Base-by-base conservation (phyloP, 306 rosid species). In the Crotalaria pallida region DNA sequence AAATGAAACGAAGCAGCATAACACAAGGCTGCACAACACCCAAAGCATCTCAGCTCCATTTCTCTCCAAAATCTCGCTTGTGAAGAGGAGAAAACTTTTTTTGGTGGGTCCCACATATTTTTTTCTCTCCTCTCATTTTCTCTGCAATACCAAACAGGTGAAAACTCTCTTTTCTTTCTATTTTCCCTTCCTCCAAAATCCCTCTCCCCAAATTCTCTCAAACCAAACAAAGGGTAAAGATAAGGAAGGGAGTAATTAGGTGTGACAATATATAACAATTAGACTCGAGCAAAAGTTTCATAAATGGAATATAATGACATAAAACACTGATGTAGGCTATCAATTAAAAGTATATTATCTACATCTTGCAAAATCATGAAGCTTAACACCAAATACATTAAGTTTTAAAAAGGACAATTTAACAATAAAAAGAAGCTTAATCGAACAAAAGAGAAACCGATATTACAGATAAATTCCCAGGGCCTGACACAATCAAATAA, bases 391-490 rank as follows among this genome's bases (percentile, higher is more conserved):
- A 45, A 45, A n/a, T n/a, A 45, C 6, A n/a, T 1, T 3, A 45
- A n/a, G 3, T n/a, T n/a, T n/a, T n/a, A 41, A 40, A 44, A 44
- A 1, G 3, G 2, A 19, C 23, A 4, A 7, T 38, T 7, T 7
- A 40, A 33, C 10, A 51, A 50, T 67, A 2, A 27, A 36, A 21
- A 23, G 45, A 8, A 11, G 47, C 63, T 38, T 57, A 55, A 51
- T 27, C 19, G 15, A 21, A 47, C 40, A 36, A 34, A 33, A 7
- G 17, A 33, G 50, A 29, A 67, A 70, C 43, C 41, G 47, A 70
- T 43, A 45, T 71, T 74, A 36, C 55, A 75, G 41, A 22, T 65
- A 77, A 50, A 73, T 21, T 41, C 53, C 52, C n/a, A 18, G 6
- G 48, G 45, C 34, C 64, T n/a, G 21, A 51, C 61, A 41, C 2